Percentiles rank a stretch among this genome's conserved stretches.
These are phyloP conservation scores for Umbelopsis vinacea DNA, from an alignment of 192 early-diverging fungal species.

Conservation along the genomic window DNA sequence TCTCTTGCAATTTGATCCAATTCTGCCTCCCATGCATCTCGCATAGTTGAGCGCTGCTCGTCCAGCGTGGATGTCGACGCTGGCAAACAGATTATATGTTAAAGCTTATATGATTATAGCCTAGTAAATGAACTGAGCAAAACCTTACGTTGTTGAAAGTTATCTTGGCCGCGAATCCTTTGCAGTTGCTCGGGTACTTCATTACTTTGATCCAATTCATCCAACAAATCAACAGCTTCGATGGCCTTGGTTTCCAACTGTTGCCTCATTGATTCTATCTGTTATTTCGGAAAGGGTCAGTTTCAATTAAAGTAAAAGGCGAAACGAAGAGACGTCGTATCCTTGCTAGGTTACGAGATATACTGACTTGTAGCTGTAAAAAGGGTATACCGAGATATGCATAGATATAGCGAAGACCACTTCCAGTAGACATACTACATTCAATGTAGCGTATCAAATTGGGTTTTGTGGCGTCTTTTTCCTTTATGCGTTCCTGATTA, in stretches of 20 bases:
- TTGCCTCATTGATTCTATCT: slow-evolving; percentile 57
- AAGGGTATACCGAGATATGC: slow-evolving; percentile 61
- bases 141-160: slow-evolving; percentile 31
- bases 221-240: slow-evolving; percentile 50
- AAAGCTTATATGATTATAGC: neutral
- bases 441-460: slow-evolving; percentile 59
- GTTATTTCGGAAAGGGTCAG: neutral
- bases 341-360: neutral
- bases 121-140: neutral
- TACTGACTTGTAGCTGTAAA: slow-evolving; percentile 54
- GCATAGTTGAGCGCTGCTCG: slow-evolving; percentile 25
- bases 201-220: slow-evolving; percentile 41
- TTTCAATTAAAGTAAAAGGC: neutral
- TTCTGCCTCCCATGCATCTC: slow-evolving; percentile 27
- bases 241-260: slow-evolving; percentile 59
- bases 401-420: slow-evolving; percentile 58
- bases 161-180: slow-evolving; percentile 34
- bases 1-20: slow-evolving; percentile 26
- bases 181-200: slow-evolving; percentile 31
- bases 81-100: neutral
- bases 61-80: slow-evolving; percentile 24
- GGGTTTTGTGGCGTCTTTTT: slow-evolving; percentile 44
- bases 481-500: slow-evolving; percentile 38
- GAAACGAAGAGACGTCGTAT: neutral
- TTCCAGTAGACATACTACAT: slow-evolving; percentile 54